A percentile compares a stretch with the other conserved stretches of the same genome.
phyloP scores from a whole-genome alignment of 208 protist genomes.

The Blastocrithidia nonstop region DNA sequence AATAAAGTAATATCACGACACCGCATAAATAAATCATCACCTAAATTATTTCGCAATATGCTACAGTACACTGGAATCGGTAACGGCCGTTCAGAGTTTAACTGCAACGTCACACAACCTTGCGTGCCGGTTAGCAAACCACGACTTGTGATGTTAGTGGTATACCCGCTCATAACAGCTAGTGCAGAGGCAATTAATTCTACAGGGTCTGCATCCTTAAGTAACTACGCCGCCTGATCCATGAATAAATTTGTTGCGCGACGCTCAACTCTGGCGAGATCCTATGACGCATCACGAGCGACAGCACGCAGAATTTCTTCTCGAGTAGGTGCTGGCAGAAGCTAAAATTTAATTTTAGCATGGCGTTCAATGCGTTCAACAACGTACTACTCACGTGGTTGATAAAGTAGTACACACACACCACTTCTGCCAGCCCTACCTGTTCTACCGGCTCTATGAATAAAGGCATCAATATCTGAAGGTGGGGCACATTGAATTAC shows the following conservation, averaged over 20 bases:
- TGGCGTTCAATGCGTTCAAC: slow-evolving; percentile 84
- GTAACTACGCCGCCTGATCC: slow-evolving; percentile 68
- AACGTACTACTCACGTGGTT: slow-evolving; percentile 71
- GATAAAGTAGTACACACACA: slow-evolving; percentile 80
- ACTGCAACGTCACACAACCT: slow-evolving; percentile 61
- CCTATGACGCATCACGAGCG: slow-evolving; percentile 68
- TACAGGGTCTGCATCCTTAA: slow-evolving; percentile 76
- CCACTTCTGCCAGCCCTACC: slow-evolving; percentile 87
- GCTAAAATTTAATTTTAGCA: slow-evolving; percentile 83
- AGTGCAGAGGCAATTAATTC: slow-evolving; percentile 79
- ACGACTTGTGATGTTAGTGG: slow-evolving; percentile 65
- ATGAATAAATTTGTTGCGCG: slow-evolving; percentile 75
- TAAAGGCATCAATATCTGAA: slow-evolving; percentile 88
- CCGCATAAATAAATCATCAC: slow-evolving; percentile 60
- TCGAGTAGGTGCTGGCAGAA: slow-evolving; percentile 70
- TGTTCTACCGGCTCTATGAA: slow-evolving; percentile 94
- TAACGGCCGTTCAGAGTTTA: slow-evolving; percentile 47
- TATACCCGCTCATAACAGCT: slow-evolving; percentile 86
- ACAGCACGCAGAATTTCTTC: slow-evolving; percentile 80
- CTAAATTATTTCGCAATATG: slow-evolving; percentile 74
- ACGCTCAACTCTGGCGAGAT: slow-evolving; percentile 75
- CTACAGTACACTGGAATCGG: slow-evolving; percentile 76
- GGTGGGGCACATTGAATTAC: slow-evolving; percentile 81
- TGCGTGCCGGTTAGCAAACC: slow-evolving; percentile 67
- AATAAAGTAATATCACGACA: slow-evolving; percentile 77